Evolutionary conservation across 2,329 filamentous ascomycete species (phyloP).

Genomic region (Epichloe uncinata): DNA sequence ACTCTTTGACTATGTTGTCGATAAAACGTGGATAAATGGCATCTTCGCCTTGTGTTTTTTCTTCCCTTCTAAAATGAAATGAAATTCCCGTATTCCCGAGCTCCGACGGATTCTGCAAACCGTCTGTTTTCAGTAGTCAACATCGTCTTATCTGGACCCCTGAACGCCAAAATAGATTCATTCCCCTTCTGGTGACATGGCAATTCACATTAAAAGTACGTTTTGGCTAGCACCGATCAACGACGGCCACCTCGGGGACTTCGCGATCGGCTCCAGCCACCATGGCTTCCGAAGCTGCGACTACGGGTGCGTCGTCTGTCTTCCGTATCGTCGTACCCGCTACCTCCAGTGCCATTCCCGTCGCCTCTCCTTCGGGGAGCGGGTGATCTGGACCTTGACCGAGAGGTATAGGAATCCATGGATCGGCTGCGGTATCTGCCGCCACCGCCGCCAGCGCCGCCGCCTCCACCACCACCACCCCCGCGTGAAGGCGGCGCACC

Average conservation of each 20-base stretch:
- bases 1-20: too few relatives aligned
- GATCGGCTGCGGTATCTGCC: slow-evolving; percentile 33
- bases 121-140: background rate
- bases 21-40: too few relatives aligned
- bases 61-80: too few relatives aligned
- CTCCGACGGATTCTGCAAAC: background rate
- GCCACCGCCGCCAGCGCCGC: slow-evolving; percentile 17
- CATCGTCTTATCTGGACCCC: background rate
- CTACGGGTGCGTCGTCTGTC: slow-evolving; percentile 33
- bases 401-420: slow-evolving; percentile 29
- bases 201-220: background rate
- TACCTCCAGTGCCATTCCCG: slow-evolving; percentile 19
- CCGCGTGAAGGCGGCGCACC: slow-evolving; percentile 25
- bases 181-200: background rate
- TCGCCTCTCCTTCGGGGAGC: slow-evolving; percentile 22
- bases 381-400: slow-evolving; percentile 30
- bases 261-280: slow-evolving; percentile 26
- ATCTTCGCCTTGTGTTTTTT: background rate
- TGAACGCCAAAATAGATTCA: background rate
- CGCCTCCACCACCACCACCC: too few relatives aligned
- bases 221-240: slow-evolving; percentile 6
- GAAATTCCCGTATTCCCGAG: background rate
- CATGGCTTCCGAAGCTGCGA: slow-evolving; percentile 31
- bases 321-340: slow-evolving; percentile 4
- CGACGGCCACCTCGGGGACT: slow-evolving; percentile 25